Evolutionary conservation across 2,329 filamentous ascomycete genomes (phyloP).

Genomic region (Biscogniauxia sp.): DNA sequence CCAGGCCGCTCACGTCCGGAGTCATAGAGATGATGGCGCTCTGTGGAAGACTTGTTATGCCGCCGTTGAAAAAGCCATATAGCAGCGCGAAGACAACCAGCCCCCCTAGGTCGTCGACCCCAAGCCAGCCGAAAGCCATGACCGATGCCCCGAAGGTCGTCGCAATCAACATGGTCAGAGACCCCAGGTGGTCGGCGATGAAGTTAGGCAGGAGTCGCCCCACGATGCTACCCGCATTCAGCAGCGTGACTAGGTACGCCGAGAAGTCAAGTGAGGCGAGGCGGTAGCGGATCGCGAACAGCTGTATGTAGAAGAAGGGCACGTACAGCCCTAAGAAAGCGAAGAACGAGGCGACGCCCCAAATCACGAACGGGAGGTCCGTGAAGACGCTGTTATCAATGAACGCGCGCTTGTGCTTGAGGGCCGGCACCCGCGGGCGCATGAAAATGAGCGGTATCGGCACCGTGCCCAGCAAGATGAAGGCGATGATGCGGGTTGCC

Average conservation of each 20-base stretch:
- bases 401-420: conserved; percentile 21
- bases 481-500: conserved; percentile 44
- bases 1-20: conserved; percentile 28
- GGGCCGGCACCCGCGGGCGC: conserved; percentile 25
- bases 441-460: conserved; percentile 28
- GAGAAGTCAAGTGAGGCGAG: conserved; percentile 11
- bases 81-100: conserved; percentile 33
- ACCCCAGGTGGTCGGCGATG: conserved; percentile 32
- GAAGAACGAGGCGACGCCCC: conserved; percentile 26
- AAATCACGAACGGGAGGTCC: conserved; percentile 30
- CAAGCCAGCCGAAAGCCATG: conserved; percentile 33
- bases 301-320: conserved; percentile 35
- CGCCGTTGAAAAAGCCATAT: conserved; percentile 37
- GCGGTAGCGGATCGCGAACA: conserved; percentile 16
- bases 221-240: conserved; percentile 37
- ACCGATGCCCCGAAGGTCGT: conserved; percentile 27
- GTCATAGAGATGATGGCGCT: conserved; percentile 25
- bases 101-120: conserved; percentile 23
- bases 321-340: conserved; percentile 37
- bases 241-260: conserved; percentile 35
- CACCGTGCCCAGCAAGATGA: conserved; percentile 34
- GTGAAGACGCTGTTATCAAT: conserved; percentile 28
- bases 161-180: conserved; percentile 30
- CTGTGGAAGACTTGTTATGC: conserved; percentile 33
- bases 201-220: conserved; percentile 37